These are phyloP conservation scores for Kazachstania psychrophila DNA, from an alignment of 805 yeast species.

Conservation along the genomic window DNA sequence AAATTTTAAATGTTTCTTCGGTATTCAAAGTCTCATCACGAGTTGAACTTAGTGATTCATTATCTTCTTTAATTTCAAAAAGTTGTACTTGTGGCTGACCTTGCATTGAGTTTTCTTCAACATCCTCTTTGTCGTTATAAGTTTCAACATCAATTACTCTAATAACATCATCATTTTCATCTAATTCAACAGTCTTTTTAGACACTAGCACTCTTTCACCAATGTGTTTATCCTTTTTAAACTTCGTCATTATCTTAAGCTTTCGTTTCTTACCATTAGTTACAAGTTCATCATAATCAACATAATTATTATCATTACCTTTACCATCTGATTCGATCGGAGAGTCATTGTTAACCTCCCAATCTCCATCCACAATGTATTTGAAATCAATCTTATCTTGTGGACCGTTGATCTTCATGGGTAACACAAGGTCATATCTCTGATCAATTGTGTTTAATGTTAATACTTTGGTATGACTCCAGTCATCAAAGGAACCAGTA, in stretches of 20 bases:
- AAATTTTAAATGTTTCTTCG: too few relatives aligned
- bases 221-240: conserved; percentile 34
- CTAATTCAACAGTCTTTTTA: conserved; percentile 20
- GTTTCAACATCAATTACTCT: conserved; percentile 1
- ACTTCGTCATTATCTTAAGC: conserved; percentile 29
- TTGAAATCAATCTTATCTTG: conserved; percentile 36
- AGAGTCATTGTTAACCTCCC: conserved; percentile 39
- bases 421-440: background rate
- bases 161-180: conserved; percentile 7
- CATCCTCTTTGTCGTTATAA: background rate
- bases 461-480: background rate
- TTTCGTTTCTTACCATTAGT: conserved; percentile 21
- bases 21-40: background rate
- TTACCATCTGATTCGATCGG: conserved; percentile 35
- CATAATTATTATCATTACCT: conserved; percentile 33
- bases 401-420: background rate
- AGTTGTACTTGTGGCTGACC: conserved; percentile 1
- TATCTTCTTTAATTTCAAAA: conserved; percentile 1
- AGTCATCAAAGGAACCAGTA: conserved; percentile 1
- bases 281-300: conserved; percentile 11
- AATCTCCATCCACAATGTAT: conserved; percentile 61
- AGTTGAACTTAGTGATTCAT: background rate
- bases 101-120: background rate
- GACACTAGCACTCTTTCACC: conserved; percentile 34
- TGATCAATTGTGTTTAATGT: background rate